Evolutionary conservation across 1,284 basidiomycete genomes (phyloP).

Genomic region (Marasmius oreades): DNA sequence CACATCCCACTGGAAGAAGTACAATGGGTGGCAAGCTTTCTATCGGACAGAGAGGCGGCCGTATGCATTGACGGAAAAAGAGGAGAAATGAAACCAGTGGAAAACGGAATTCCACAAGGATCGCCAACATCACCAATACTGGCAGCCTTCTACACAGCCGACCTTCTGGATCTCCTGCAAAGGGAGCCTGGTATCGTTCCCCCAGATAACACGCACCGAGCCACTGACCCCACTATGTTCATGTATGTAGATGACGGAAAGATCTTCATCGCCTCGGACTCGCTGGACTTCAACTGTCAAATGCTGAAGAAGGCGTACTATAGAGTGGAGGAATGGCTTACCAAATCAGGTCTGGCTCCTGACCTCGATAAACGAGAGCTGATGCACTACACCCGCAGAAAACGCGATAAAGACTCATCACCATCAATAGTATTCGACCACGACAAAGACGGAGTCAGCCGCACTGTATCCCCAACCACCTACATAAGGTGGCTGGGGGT

Average conservation of each 20-base stretch:
- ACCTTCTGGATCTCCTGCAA: slow-evolving; percentile 17
- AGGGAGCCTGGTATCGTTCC: not conserved
- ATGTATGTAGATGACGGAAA: slow-evolving; percentile 21
- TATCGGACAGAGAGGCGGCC: slow-evolving; percentile 18
- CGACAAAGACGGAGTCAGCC: no score
- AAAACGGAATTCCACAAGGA: no score
- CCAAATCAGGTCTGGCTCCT: slow-evolving; percentile 1
- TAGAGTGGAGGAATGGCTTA: not conserved
- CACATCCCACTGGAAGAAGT: slow-evolving; percentile 15
- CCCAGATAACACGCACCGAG: not conserved
- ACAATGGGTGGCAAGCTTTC: slow-evolving; percentile 14
- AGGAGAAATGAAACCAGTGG: slow-evolving; percentile 18
- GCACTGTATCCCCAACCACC: no score
- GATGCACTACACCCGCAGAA: not conserved
- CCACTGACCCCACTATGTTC: slow-evolving; percentile 6
- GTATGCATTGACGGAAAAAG: slow-evolving; percentile 22
- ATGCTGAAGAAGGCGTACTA: slow-evolving; percentile 14
- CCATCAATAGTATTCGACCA: no score
- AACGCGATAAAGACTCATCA: no score
- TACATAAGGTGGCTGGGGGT: slow-evolving; percentile 9
- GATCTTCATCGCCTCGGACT: slow-evolving; percentile 14
- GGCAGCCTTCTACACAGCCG: slow-evolving; percentile 18
- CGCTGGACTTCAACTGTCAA: slow-evolving; percentile 16
- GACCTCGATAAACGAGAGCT: slow-evolving; percentile 6
- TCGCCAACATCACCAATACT: slow-evolving; percentile 24